Conservation (phyloP, 2,329 filamentous ascomycete genomes). For the Aspergillus amoenus region DNA sequence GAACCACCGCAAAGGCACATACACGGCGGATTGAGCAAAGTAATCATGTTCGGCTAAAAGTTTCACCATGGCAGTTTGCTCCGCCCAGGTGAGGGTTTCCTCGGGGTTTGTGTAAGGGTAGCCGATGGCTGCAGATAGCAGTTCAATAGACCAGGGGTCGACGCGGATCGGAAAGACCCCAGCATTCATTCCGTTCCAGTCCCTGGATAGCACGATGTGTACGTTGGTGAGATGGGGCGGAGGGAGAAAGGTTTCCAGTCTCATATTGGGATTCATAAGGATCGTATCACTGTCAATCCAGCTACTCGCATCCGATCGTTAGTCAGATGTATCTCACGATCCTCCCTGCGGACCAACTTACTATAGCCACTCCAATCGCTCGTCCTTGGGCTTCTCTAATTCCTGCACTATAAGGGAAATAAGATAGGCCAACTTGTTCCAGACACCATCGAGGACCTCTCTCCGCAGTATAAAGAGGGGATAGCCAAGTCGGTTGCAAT, state of each 20-base stretch:
- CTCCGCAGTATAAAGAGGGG: conserved; percentile 44
- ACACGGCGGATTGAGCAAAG: conserved; percentile 14
- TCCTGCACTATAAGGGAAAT: conserved; percentile 33
- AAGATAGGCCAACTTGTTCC: conserved; percentile 48
- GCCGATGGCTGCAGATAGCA: conserved; percentile 29
- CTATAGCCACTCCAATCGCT: conserved; percentile 35
- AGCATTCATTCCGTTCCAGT: conserved; percentile 36
- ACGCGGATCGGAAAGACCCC: conserved; percentile 37
- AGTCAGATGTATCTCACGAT: neutral
- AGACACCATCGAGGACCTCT: conserved; percentile 43
- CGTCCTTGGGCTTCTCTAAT: conserved; percentile 25
- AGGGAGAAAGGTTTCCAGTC: conserved; percentile 34
- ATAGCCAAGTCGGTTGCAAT: conserved; percentile 43
- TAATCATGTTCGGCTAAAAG: conserved; percentile 13
- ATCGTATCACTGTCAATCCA: conserved; percentile 37
- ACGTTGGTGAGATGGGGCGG: conserved; percentile 28
- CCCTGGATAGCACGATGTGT: conserved; percentile 31
- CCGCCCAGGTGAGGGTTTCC: conserved; percentile 19
- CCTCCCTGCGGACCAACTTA: conserved; percentile 11
- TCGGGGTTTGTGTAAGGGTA: conserved; percentile 26
- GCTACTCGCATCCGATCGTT: conserved; percentile 12
- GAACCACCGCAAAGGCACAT: conserved; percentile 19
- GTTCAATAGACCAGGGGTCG: conserved; percentile 32
- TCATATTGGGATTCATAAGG: conserved; percentile 36
- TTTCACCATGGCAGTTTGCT: conserved; percentile 13